Conservation (phyloP, 1,284 basidiomycete genomes). For the Kalmanozyma brasiliensis region DNA sequence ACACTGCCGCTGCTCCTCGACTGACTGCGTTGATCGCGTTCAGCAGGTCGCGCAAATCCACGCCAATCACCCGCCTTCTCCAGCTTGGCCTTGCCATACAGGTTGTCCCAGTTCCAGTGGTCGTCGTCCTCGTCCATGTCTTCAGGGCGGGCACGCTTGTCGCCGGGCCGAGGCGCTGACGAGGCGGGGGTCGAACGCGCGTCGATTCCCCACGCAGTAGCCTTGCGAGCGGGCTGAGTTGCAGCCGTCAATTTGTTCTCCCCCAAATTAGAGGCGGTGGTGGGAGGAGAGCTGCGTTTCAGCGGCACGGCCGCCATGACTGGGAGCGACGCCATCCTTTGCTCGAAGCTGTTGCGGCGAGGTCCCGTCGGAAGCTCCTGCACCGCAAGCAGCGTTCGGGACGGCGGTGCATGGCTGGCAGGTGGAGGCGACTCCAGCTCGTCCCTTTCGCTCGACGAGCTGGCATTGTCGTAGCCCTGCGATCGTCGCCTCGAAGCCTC, state of each 20-base stretch:
- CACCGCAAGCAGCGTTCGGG: conserved; percentile 9
- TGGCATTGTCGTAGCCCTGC: conserved; percentile 23
- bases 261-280: conserved; percentile 1
- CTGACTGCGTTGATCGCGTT: conserved; percentile 23
- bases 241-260: conserved; percentile 13
- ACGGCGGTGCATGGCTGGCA: conserved; percentile 8
- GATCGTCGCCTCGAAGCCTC: conserved; percentile 17
- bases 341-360: conserved; percentile 54
- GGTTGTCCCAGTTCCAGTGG: conserved; percentile 50
- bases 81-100: conserved; percentile 45
- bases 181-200: conserved; percentile 28
- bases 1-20: conserved; percentile 16
- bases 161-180: conserved; percentile 9
- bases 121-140: conserved; percentile 50
- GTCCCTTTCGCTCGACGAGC: conserved; percentile 47
- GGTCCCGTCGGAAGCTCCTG: conserved; percentile 19
- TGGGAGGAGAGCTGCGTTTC: conserved; percentile 42
- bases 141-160: conserved; percentile 41
- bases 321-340: conserved; percentile 51
- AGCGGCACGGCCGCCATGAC: conserved; percentile 52
- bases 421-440: conserved; percentile 49
- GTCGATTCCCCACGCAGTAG: conserved; percentile 47
- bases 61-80: conserved; percentile 51
- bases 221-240: conserved; percentile 28
- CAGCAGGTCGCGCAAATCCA: conserved; percentile 42